Base-by-base conservation (phyloP, 345 rosid genomes). In the Geranium brycei region DNA sequence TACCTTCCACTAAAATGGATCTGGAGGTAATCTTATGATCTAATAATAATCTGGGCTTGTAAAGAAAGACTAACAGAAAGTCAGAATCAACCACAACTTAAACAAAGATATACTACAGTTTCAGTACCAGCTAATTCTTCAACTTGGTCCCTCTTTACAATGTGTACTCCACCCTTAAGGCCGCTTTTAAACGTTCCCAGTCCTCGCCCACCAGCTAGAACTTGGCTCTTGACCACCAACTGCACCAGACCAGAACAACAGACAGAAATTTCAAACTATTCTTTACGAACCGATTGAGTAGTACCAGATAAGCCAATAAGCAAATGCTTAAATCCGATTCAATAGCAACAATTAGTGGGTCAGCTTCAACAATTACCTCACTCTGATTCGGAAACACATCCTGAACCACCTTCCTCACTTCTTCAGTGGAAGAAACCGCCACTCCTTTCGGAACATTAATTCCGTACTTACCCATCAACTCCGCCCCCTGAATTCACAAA, bases 141-240 rank as follows among this genome's bases (percentile, higher is more conserved):
- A 73, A 65, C 91, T 72, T 87, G 82, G 41, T 85, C 93, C 65
- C 77, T 74, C 67, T 77, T 84, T 66, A 95, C 87, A 57, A 95
- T 88, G 76, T 95, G 99, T 72, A 95, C 99, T 60, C 99, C 97
- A 65, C 99, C 93, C 74, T 88, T 78, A 68, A 95, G 84, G 58
- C 99, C 96, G 16, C 76, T 91, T 68, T 81, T 87, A 72, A 95
- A 91, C 14, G 89, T 88, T 61, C 97, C 99, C 65, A 95, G 77
- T 58, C 97, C 99, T 80, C 99, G 82, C 17, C 99, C 99, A 68
- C 97, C 99, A 57, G 99, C 97, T 84, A 95, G 77, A 79, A 95
- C 79, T 80, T 91, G 97, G 70, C 99, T 95, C 80, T 95, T 95
- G 72, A 91, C 96, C 51, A 88, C 99, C 77, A 93, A 60, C 99